These are phyloP conservation scores for Chamaecyparis obtusa DNA, from an alignment of 75 land plant genomes.

Conservation along the genomic window DNA sequence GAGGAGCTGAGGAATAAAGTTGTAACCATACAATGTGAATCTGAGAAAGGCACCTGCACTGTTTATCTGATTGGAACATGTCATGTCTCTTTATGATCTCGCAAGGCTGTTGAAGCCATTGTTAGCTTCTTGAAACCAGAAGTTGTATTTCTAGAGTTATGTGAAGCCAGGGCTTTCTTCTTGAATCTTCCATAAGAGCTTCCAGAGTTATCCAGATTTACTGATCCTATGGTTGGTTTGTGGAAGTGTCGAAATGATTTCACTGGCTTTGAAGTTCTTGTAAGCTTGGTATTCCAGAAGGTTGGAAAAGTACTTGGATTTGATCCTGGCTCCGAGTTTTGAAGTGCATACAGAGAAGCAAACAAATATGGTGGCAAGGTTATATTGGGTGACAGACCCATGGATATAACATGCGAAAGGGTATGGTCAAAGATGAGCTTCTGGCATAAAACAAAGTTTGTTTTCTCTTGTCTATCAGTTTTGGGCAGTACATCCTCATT, in stretches of 20 bases:
- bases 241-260: background rate
- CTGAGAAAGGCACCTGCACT: background rate
- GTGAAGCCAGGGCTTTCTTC: background rate
- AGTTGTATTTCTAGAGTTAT: background rate
- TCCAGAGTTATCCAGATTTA: background rate
- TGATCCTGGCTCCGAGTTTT: background rate
- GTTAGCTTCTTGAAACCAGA: background rate
- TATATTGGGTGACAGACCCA: background rate
- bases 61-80: background rate
- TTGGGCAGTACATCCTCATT: no score
- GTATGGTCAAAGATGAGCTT: background rate
- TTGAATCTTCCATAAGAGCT: background rate
- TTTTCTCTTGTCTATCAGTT: no score
- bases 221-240: background rate
- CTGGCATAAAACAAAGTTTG: no score
- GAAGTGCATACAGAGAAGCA: background rate
- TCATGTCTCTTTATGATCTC: background rate
- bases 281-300: background rate
- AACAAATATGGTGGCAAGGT: background rate
- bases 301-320: background rate
- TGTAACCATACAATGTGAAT: background rate
- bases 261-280: background rate
- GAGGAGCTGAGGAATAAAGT: no score
- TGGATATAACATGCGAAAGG: constrained; percentile 1
- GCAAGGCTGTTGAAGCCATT: background rate